phyloP scores from a whole-genome alignment of 768 basidiomycete species.

The Pleurotus platypus region DNA sequence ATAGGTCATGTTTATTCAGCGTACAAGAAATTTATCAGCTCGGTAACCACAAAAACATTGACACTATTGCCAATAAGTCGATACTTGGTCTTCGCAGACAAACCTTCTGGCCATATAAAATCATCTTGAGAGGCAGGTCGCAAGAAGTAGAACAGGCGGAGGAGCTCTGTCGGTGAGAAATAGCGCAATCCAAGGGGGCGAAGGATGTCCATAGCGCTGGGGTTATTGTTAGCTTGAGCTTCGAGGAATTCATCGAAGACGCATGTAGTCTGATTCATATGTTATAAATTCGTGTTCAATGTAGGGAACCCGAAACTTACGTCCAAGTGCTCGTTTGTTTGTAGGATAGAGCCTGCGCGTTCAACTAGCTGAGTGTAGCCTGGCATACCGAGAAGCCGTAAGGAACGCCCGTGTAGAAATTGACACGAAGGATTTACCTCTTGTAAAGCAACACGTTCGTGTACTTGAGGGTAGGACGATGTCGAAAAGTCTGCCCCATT shows the following conservation, averaged over 20 bases:
- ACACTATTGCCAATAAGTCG: constrained; percentile 80
- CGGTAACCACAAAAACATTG: constrained; percentile 68
- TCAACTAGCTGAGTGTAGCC: constrained; percentile 78
- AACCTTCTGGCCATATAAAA: constrained; percentile 61
- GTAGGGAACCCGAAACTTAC: constrained; percentile 32
- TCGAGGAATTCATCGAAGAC: constrained; percentile 41
- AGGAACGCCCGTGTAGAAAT: neutral
- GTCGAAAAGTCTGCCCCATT: constrained; percentile 80
- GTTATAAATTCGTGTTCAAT: neutral
- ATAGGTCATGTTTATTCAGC: constrained; percentile 14
- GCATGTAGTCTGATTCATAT: constrained; percentile 51
- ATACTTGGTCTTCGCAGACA: constrained; percentile 70
- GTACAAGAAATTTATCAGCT: constrained; percentile 59
- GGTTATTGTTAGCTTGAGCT: constrained; percentile 34
- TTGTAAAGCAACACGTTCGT: constrained; percentile 77
- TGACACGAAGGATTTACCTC: constrained; percentile 43
- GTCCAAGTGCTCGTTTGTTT: constrained; percentile 63
- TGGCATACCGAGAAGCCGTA: constrained; percentile 19
- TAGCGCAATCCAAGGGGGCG: constrained; percentile 65
- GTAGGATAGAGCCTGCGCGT: constrained; percentile 73
- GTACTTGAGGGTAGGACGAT: constrained; percentile 63
- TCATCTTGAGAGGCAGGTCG: constrained; percentile 14
- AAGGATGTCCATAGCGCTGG: constrained; percentile 49
- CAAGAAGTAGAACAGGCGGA: constrained; percentile 64
- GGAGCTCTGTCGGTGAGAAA: constrained; percentile 69